Percentiles rank a stretch among this genome's conserved stretches.
These are phyloP conservation scores for Euphrasia arctica DNA, from an alignment of 305 asterid genomes.

Conservation along the genomic window DNA sequence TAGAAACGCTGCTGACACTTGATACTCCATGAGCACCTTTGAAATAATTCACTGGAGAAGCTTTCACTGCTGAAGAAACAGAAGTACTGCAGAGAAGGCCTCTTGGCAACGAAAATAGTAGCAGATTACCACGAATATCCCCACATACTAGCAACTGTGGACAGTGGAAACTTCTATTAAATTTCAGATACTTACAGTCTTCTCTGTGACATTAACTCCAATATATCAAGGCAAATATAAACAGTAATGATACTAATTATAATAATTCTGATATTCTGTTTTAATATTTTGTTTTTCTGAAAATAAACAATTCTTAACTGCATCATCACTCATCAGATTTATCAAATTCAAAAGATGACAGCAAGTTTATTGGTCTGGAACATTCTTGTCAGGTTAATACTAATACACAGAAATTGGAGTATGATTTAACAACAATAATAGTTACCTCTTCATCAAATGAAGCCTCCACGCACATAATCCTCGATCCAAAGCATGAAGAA, in stretches of 20 bases:
- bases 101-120: slow-evolving; percentile 63
- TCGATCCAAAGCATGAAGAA: slow-evolving; percentile 74
- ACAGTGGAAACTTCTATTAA: slow-evolving; percentile 26
- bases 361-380: slow-evolving; percentile 10
- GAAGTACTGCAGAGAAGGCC: slow-evolving; percentile 34
- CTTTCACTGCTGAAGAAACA: slow-evolving; percentile 45
- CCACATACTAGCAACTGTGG: slow-evolving; percentile 89
- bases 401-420: slow-evolving; percentile 20
- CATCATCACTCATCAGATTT: too few relatives aligned
- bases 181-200: slow-evolving; percentile 22
- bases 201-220: slow-evolving; percentile 11
- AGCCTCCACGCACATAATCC: slow-evolving; percentile 93
- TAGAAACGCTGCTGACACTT: slow-evolving; percentile 71
- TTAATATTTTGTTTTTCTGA: slow-evolving; percentile 9
- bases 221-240: slow-evolving; percentile 14
- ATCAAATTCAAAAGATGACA: slow-evolving; percentile 10
- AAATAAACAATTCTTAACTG: slow-evolving; percentile 2
- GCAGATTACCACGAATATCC: slow-evolving; percentile 87
- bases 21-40: slow-evolving; percentile 99
- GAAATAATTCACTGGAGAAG: slow-evolving; percentile 53
- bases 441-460: slow-evolving; percentile 73
- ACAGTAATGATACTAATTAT: not conserved
- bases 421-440: slow-evolving; percentile 15
- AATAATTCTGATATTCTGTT: not conserved
- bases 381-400: slow-evolving; percentile 5